A percentile compares a stretch with the other conserved stretches of the same genome.
Evolutionary conservation across 352 stramenopile genomes (phyloP).

Genomic region (Blastocystis sp.): DNA sequence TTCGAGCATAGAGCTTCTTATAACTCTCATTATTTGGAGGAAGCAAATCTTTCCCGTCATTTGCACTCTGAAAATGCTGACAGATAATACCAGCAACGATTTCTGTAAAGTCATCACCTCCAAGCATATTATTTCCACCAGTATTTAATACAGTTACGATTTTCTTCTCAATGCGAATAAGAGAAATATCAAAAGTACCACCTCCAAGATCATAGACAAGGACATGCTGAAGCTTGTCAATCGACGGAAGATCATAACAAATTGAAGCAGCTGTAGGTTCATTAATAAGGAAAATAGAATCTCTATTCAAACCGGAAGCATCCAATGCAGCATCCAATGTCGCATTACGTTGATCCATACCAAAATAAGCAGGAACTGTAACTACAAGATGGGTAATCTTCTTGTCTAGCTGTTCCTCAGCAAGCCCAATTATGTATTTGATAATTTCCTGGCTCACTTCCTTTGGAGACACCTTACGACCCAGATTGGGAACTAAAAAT

Average conservation of each 20-base stretch:
- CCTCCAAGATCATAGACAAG: too few relatives aligned
- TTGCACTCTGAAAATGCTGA: background rate
- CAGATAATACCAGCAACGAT: background rate
- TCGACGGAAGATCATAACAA: background rate
- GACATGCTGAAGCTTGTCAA: background rate
- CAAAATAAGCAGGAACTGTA: conserved; percentile 38
- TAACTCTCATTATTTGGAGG: background rate
- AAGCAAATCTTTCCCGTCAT: background rate
- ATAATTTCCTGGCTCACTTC: background rate
- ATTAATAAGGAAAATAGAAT: conserved; percentile 27
- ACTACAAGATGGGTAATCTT: background rate
- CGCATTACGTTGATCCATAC: background rate
- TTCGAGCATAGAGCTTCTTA: background rate
- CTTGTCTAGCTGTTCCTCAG: background rate
- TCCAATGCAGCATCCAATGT: background rate
- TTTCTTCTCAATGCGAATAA: background rate
- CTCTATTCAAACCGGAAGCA: background rate
- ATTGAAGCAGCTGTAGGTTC: conserved; percentile 44
- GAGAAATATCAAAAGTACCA: conserved; percentile 73
- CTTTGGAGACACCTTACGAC: background rate
- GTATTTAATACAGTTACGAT: conserved; percentile 71
- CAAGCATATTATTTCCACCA: conserved; percentile 77
- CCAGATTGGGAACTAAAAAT: background rate
- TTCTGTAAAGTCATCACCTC: conserved; percentile 75
- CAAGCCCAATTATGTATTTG: background rate